Evolutionary conservation across 768 basidiomycete genomes (phyloP), one percentile per base, ranked within the genome.

Genomic region (Boletus rufocinnamomeus): DNA sequence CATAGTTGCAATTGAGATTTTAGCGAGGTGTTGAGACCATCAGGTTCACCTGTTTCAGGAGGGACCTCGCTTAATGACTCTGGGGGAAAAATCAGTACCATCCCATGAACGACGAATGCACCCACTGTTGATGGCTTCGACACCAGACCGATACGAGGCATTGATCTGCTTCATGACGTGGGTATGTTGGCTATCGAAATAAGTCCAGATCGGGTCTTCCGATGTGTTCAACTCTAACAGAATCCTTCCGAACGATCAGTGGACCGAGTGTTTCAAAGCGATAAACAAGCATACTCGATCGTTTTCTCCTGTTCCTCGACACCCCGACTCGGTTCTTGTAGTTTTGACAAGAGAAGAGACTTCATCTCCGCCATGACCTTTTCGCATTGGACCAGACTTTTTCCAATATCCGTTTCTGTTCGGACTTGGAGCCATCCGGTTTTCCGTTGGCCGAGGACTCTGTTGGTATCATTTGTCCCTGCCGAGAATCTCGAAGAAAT

Each of bases 291-390:
- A 65, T 66, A 94, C 97, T 98, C 95, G 54, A 99, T 89, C 2
- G 92, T 97, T 77, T 92, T 94, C 76, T 98, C 95, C 59, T 97
- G 94, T 63, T 98, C 96, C 62, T 99, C 97, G 5, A 94, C 81
- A 47, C 83, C 86, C 50, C 92, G 82, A 51, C 76, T 80, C 4
- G 88, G 82, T 65, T 98, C 93, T 71, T 91, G 86, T 46, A 99
- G 73, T 65, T 93, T 87, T n/a, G 81, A 80, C 54, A 88, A 73
- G 19, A 98, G 79, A 28, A 86, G 83, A 50, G 79, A 84, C 62
- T 86, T 82, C 92, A 99, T 93, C 73, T 96, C 93, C 30, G 79
- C 80, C 87, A 98, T 95, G 44, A 94, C 93, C 72, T 89, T 93
- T 75, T 98, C 96, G 19, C 95, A 48, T 87, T 93, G 2, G 77